Evolutionary conservation across 139 green algal species (phyloP).

Genomic region (Micromonas pusilla): DNA sequence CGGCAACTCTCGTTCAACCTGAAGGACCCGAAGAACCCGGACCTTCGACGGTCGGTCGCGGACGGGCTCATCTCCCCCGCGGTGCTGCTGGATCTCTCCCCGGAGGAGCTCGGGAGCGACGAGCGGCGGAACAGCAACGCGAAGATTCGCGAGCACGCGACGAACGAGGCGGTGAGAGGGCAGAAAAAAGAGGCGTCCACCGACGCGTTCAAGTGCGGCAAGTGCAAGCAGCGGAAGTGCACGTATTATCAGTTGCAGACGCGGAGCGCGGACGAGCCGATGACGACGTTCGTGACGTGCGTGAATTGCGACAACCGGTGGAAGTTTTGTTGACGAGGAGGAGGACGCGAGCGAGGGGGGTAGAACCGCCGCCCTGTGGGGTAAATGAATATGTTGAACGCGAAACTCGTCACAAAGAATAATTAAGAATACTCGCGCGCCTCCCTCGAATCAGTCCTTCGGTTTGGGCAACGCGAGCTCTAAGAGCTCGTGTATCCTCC

Average conservation of each 20-base stretch:
- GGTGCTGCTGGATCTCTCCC: conserved; percentile 59
- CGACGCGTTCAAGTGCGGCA: conserved; percentile 91
- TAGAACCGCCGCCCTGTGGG: background rate
- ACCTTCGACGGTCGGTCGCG: conserved; percentile 47
- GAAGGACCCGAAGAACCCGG: conserved; percentile 69
- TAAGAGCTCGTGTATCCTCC: background rate
- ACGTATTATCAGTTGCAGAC: conserved; percentile 79
- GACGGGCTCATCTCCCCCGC: conserved; percentile 46
- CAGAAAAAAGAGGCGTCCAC: conserved; percentile 65
- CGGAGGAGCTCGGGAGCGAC: conserved; percentile 87
- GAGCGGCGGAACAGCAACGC: conserved; percentile 64
- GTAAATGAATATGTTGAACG: background rate
- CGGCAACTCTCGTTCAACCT: conserved; percentile 90
- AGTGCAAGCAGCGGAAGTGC: conserved; percentile 80
- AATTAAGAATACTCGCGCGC: background rate
- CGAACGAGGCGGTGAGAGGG: conserved; percentile 64
- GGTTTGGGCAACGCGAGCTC: background rate
- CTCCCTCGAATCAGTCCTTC: background rate
- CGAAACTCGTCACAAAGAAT: background rate
- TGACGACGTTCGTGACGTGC: conserved; percentile 63
- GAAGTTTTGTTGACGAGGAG: conserved; percentile 76
- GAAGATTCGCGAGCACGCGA: conserved; percentile 70
- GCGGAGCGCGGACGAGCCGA: conserved; percentile 59
- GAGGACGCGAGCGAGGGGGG: background rate
- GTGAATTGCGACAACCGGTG: conserved; percentile 77